phyloP scores from a whole-genome alignment of 2,329 filamentous ascomycete genomes.

The Diaporthe sp. region DNA sequence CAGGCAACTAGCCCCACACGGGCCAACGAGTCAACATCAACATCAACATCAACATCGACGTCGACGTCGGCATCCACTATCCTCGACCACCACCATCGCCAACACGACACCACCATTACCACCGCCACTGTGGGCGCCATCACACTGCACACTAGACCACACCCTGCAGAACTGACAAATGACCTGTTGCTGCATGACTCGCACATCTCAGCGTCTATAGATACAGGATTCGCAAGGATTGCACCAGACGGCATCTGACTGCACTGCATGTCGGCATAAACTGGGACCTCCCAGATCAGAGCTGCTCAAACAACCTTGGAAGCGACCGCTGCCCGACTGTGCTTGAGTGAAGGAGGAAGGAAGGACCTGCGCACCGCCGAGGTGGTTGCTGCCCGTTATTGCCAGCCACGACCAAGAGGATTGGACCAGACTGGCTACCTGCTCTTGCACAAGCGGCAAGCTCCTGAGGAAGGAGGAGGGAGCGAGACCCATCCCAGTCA shows the following conservation, averaged over 20 bases:
- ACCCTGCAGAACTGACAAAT: not conserved
- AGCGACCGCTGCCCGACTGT: not conserved
- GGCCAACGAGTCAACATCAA: conserved; percentile 25
- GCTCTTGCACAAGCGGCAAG: not conserved
- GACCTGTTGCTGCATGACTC: conserved; percentile 7
- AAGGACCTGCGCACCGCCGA: not conserved
- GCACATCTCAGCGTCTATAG: not conserved
- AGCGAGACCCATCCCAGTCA: not conserved
- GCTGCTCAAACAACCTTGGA: not conserved
- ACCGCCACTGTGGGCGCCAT: no score
- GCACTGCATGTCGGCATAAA: conserved; percentile 3
- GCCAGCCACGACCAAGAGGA: not conserved
- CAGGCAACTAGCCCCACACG: conserved; percentile 1
- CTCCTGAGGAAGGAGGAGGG: not conserved
- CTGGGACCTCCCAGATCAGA: conserved; percentile 9
- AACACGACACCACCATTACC: not conserved
- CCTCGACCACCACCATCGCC: not conserved
- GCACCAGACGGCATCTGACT: not conserved
- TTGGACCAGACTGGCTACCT: not conserved
- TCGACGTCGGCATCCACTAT: not conserved
- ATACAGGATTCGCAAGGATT: not conserved
- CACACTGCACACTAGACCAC: not conserved
- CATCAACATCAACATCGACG: conserved; percentile 12
- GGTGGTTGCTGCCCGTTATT: not conserved
- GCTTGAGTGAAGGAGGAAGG: not conserved